Conservation (phyloP, 192 early-diverging fungal genomes). For the Tieghemiomyces parasiticus region DNA sequence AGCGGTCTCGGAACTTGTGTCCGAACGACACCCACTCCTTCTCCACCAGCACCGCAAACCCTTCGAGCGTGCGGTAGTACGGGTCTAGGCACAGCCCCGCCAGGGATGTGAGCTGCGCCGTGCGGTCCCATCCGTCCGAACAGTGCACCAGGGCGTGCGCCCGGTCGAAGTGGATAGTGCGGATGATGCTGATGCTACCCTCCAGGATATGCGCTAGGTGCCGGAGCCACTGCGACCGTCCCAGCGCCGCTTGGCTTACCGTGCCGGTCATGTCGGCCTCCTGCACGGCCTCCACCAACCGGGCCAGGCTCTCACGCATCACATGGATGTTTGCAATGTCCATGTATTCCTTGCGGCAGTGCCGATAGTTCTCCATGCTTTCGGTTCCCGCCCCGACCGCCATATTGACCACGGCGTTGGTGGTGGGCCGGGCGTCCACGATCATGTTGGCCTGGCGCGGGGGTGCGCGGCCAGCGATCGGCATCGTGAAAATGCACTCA, state of each 20-base stretch:
- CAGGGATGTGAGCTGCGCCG: slow-evolving; percentile 80
- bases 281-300: slow-evolving; percentile 45
- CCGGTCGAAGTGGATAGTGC: slow-evolving; percentile 54
- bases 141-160: slow-evolving; percentile 91
- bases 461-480: slow-evolving; percentile 19
- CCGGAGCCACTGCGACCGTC: slow-evolving; percentile 72
- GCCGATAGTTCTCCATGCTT: slow-evolving; percentile 82
- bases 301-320: slow-evolving; percentile 77
- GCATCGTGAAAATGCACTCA: slow-evolving; percentile 70
- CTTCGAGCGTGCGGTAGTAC: slow-evolving; percentile 86
- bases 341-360: slow-evolving; percentile 72
- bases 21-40: slow-evolving; percentile 99
- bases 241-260: slow-evolving; percentile 35
- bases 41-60: slow-evolving; percentile 81
- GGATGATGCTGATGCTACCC: slow-evolving; percentile 62
- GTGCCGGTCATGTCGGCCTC: slow-evolving; percentile 11
- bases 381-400: slow-evolving; percentile 91
- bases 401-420: slow-evolving; percentile 85
- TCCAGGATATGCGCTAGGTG: slow-evolving; percentile 74
- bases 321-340: slow-evolving; percentile 99
- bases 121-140: slow-evolving; percentile 98
- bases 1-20: slow-evolving; percentile 86
- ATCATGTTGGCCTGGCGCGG: slow-evolving; percentile 46
- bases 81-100: slow-evolving; percentile 88
- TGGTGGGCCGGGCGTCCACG: slow-evolving; percentile 88